A percentile compares a stretch with the other conserved stretches of the same genome.
These are phyloP conservation scores for Myxozyma mucilagina DNA, from an alignment of 805 yeast species.

Conservation along the genomic window DNA sequence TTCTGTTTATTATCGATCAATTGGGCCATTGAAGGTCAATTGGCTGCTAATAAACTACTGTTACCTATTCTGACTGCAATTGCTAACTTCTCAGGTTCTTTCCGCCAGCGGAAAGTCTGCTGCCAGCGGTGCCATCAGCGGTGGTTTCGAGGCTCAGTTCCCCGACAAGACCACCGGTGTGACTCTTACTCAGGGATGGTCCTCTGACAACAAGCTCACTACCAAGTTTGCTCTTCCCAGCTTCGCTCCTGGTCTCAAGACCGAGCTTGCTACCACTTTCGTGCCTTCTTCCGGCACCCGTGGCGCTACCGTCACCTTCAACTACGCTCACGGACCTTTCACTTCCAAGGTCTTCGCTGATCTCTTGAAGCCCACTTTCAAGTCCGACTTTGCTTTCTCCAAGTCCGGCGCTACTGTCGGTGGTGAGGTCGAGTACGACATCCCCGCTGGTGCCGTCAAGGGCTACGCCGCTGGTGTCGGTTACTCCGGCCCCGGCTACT, in stretches of 20 bases:
- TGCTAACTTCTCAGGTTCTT: conserved; percentile 49
- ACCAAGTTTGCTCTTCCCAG: conserved; percentile 92
- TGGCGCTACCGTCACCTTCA: conserved; percentile 85
- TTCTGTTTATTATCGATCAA: background rate
- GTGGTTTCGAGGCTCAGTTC: conserved; percentile 88
- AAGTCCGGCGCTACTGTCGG: conserved; percentile 97
- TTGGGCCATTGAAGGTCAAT: background rate
- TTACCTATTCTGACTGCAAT: background rate
- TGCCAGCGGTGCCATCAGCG: conserved; percentile 78
- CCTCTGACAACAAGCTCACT: conserved; percentile 85
- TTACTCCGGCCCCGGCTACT: conserved; percentile 84
- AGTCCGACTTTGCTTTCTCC: conserved; percentile 92
- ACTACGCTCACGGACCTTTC: conserved; percentile 88
- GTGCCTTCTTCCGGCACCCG: conserved; percentile 77
- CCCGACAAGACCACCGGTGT: conserved; percentile 90
- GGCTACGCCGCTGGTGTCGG: conserved; percentile 93
- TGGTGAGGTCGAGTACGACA: conserved; percentile 96
- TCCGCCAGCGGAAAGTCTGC: conserved; percentile 87
- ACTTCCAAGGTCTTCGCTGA: conserved; percentile 95
- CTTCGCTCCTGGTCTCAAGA: conserved; percentile 88
- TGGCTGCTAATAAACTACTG: background rate
- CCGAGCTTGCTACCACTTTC: conserved; percentile 83
- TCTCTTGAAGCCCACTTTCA: conserved; percentile 88
- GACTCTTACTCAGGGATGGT: conserved; percentile 96
- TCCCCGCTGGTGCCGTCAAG: conserved; percentile 86